Base-by-base conservation (phyloP, 2,329 filamentous ascomycete species). In the Sclerotinia subarctica region DNA sequence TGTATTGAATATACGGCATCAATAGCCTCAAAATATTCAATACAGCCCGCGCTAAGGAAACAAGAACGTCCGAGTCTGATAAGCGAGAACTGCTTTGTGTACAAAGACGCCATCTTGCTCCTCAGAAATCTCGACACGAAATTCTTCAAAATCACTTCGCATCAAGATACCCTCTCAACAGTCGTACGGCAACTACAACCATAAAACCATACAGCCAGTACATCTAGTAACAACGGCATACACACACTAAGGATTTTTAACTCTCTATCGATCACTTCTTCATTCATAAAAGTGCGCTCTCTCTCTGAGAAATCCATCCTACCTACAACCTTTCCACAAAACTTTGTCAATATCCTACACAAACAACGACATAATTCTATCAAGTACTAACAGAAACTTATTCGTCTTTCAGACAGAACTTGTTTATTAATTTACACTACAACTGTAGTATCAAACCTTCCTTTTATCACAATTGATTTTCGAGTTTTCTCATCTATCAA, bases 11-110 rank as follows among this genome's bases (percentile, higher is more conserved):
- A 5, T 38, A 21, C 17, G 24, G 15, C 10, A 44, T 56, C 32
- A 51, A 51, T 38, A 51, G n/a, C 59, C 59, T 63, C 59, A 63
- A 51, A 51, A 60, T 3, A 51, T 26, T 52, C 29, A 63, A 63
- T 63, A 26, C 5, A 1, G 5, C 8, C 17, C 5, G 5, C 21
- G 29, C 32, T 63, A 15, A 38, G 44, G 3, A 15, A 21, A 38
- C 26, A 19, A 21, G 46, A 63, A 2, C 21, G 42, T 51, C 51
- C 46, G 15, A 52, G 1, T 21, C 38, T 63, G 5, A 38, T 63
- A 51, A 24, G 21, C n/a, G 46, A 21, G 5, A 2, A 26, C 15
- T 26, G 2, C 13, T 1, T 42, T 15, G 53, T 21, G 29, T 5
- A 35, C 21, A 51, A 51, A 13, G 26, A 2, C 5, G 0, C 24